Evolutionary conservation across 805 yeast genomes (phyloP), one percentile per base, ranked within the genome.

Genomic region (Schizosaccharomyces octosporus): DNA sequence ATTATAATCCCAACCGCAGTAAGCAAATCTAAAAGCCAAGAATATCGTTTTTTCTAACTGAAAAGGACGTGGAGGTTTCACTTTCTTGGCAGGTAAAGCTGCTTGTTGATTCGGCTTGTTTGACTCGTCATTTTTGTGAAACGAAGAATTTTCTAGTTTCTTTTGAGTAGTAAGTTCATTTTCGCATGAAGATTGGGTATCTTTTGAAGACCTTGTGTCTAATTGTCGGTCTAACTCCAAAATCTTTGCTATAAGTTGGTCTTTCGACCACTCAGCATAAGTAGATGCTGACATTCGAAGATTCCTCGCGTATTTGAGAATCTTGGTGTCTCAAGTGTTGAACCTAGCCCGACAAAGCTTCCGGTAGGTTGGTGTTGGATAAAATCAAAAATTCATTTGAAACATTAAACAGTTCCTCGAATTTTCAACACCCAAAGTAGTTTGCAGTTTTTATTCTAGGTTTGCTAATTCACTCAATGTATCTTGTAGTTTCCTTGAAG

Each of bases 1-100:
- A 68, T 84, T 87, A 71, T 93, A 93, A 67, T 84, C 79, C 97
- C 97, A 90, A 0, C 98, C 98, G 45, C 86, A 68, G 70, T 93
- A 93, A 0, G 95, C 84, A 72, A 93, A 93, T 64, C 79, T 75
- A 39, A 93, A 68, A 0, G 95, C 97, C 15, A 93, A 78, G 15
- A 51, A 51, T 3, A 9, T 13, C 27, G 57, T 51, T 51, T 51
- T 51, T 24, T 51, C 57, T 29, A 51, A 29, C n/a, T 24, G 31
- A 4, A 51, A 51, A 21, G 57, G 57, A 9, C 57, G 31, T 17
- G 27, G 31, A 6, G 57, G 36, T 51, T 51, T 51, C 57, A 21
- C 31, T 29, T 51, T 45, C 27, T 51, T 51, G 36, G 36, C 21
- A 51, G 57, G 51, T 17, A 45, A 45, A 45, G 27, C 24, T 45